These are phyloP conservation scores for Oryza australiensis DNA, from an alignment of 176 grass and related monocot species.

Conservation along the genomic window DNA sequence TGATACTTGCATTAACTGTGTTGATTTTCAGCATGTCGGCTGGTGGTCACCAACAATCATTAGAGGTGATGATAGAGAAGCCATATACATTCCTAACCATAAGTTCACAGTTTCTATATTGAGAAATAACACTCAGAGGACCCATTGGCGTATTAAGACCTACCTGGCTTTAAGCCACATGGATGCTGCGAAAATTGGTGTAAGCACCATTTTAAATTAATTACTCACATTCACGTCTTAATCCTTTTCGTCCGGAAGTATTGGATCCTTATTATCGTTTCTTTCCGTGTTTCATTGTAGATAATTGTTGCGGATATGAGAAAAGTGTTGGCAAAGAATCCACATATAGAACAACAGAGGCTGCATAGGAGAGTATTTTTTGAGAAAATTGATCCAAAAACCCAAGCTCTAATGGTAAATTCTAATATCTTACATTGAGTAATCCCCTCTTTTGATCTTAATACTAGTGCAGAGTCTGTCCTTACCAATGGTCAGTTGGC, in stretches of 20 bases:
- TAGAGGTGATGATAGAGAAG: conserved; percentile 95
- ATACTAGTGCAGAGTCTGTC: neutral
- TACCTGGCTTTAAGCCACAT: conserved; percentile 96
- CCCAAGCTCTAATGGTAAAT: conserved; percentile 93
- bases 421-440: conserved; percentile 41
- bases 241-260: neutral
- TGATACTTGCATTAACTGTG: conserved; percentile 19
- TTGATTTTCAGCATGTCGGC: conserved; percentile 89
- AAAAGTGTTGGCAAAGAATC: conserved; percentile 93
- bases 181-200: conserved; percentile 97
- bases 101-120: conserved; percentile 96
- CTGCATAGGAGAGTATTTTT: conserved; percentile 95
- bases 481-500: neutral
- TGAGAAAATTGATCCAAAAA: conserved; percentile 91
- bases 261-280: conserved; percentile 31
- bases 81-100: conserved; percentile 95
- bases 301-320: conserved; percentile 96
- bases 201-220: conserved; percentile 39
- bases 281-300: conserved; percentile 43
- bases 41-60: conserved; percentile 95
- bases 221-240: conserved; percentile 7
- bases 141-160: conserved; percentile 97
- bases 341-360: conserved; percentile 88
- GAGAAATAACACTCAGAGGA: conserved; percentile 86
- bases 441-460: conserved; percentile 36